Percentiles rank a stretch among this genome's conserved stretches.
These are phyloP conservation scores for Mortierella polycephala DNA, from an alignment of 371 early-diverging fungal species.

Conservation along the genomic window DNA sequence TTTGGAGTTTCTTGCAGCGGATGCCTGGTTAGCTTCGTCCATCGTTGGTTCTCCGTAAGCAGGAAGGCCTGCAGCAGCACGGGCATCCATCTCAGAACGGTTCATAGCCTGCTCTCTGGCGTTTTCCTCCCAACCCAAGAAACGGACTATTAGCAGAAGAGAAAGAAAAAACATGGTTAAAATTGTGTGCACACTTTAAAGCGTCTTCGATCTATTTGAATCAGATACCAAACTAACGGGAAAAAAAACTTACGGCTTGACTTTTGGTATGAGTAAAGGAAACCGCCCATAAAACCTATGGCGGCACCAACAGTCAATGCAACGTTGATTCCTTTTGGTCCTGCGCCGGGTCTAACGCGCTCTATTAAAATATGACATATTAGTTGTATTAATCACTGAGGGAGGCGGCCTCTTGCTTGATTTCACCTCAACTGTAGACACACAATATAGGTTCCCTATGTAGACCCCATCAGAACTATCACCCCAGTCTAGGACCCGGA, in stretches of 20 bases:
- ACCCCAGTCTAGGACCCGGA: too few relatives aligned
- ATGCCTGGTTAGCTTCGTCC: constrained; percentile 71
- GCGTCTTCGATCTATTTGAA: neutral
- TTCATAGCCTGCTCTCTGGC: constrained; percentile 80
- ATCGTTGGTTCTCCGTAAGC: constrained; percentile 76
- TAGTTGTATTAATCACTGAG: too few relatives aligned
- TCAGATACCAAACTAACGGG: constrained; percentile 28
- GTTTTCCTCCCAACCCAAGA: constrained; percentile 96
- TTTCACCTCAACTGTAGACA: too few relatives aligned
- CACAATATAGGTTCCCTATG: too few relatives aligned
- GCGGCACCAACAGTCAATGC: constrained; percentile 64
- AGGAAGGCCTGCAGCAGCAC: constrained; percentile 75
- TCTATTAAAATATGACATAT: constrained; percentile 15
- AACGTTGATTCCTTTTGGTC: constrained; percentile 59
- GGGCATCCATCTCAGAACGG: constrained; percentile 71
- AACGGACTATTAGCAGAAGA: constrained; percentile 72
- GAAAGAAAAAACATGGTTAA: constrained; percentile 3
- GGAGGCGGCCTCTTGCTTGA: too few relatives aligned
- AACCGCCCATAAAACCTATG: constrained; percentile 74
- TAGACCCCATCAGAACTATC: neutral
- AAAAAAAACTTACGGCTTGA: constrained; percentile 67
- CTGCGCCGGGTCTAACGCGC: constrained; percentile 52
- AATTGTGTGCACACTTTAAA: neutral
- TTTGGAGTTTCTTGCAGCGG: constrained; percentile 77
- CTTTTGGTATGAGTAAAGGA: constrained; percentile 75